Evolutionary conservation across 495 filamentous ascomycete genomes (phyloP).

Genomic region (Lepraria neglecta): DNA sequence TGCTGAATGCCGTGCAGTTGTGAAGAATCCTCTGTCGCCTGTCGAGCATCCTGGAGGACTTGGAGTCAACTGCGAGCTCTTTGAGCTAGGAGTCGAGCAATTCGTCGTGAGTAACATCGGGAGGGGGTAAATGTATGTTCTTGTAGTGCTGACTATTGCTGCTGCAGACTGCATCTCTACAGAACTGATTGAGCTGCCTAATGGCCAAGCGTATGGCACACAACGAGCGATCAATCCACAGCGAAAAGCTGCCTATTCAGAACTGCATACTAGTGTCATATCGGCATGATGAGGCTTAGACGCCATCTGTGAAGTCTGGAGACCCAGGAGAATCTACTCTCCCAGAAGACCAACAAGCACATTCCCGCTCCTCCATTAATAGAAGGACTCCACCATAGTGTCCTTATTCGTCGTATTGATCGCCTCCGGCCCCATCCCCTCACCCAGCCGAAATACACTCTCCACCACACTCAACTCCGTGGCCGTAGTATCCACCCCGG

Average conservation of each 20-base stretch:
- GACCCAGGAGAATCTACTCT: neutral
- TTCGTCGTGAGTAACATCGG: conserved; percentile 53
- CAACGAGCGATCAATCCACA: neutral
- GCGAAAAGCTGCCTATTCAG: too few relatives aligned
- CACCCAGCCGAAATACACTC: conserved; percentile 87
- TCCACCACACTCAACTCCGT: conserved; percentile 95
- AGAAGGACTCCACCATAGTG: conserved; percentile 97
- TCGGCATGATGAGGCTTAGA: neutral
- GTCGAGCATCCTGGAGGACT: conserved; percentile 81
- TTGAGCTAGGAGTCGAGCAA: conserved; percentile 84
- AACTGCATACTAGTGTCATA: neutral
- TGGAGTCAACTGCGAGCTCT: conserved; percentile 89
- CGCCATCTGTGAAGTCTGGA: neutral
- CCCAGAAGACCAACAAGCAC: neutral
- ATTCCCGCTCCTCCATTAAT: conserved; percentile 45
- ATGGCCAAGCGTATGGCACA: neutral
- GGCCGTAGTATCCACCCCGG: conserved; percentile 90
- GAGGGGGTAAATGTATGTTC: neutral
- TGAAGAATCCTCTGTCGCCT: conserved; percentile 89
- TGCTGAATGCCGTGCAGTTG: conserved; percentile 50
- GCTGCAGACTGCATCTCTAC: conserved; percentile 27
- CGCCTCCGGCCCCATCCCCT: conserved; percentile 67
- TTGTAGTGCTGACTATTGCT: conserved; percentile 6
- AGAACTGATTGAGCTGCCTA: conserved; percentile 18
- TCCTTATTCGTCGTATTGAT: conserved; percentile 85